A percentile compares a stretch with the other conserved stretches of the same genome.
Evolutionary conservation across 2,329 filamentous ascomycete genomes (phyloP).

Genomic region (Botryotinia globosa): DNA sequence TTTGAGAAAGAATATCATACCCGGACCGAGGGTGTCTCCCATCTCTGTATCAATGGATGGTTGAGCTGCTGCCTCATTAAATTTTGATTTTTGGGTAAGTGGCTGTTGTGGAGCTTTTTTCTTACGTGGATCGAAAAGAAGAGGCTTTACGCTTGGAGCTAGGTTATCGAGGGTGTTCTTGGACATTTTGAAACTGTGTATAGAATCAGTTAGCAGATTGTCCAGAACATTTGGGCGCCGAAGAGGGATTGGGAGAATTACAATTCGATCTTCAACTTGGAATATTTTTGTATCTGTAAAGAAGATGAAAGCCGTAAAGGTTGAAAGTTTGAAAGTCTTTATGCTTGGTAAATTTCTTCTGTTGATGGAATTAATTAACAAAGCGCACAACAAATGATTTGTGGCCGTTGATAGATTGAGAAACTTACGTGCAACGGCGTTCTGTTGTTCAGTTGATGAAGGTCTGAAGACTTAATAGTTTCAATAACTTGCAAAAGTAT

Average conservation of each 20-base stretch:
- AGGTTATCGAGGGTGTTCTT: background rate
- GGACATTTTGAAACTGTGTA: background rate
- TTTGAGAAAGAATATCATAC: background rate
- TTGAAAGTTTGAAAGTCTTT: background rate
- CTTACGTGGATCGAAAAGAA: background rate
- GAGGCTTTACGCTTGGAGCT: background rate
- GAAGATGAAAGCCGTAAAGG: background rate
- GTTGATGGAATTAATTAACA: background rate
- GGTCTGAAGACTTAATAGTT: background rate
- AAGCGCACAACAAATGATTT: background rate
- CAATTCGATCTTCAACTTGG: background rate
- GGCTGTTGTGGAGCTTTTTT: background rate
- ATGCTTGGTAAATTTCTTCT: background rate
- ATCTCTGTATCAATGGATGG: background rate
- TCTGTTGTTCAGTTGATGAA: background rate
- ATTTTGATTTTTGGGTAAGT: background rate
- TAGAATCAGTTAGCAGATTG: background rate
- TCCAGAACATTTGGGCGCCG: background rate
- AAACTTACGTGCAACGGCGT: background rate
- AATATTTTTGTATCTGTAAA: background rate
- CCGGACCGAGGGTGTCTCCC: background rate
- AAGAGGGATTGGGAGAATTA: background rate
- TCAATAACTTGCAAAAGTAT: too few species aligned
- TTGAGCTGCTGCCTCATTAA: background rate
- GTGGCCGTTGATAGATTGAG: background rate